Conservation (phyloP, 1,284 basidiomycete species). For the Cutaneotrichosporon dermatis region DNA sequence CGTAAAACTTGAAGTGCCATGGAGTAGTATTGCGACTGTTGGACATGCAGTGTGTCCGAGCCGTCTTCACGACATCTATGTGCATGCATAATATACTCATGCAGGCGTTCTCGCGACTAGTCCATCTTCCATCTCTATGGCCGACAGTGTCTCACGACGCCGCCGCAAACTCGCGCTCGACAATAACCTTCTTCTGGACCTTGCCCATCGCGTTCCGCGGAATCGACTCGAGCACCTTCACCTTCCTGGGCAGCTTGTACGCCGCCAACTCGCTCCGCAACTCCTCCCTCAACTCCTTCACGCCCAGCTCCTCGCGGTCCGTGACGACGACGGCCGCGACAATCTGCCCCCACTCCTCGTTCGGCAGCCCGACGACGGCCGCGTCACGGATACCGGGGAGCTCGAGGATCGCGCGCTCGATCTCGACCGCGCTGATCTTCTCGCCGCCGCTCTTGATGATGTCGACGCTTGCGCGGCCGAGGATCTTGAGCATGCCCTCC, state of each 20-base stretch:
- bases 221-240: constrained; percentile 35
- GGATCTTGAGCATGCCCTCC: constrained; percentile 29
- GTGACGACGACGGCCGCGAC: constrained; percentile 32
- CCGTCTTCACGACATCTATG: no score
- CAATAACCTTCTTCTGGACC: constrained; percentile 32
- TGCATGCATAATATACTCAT: no score
- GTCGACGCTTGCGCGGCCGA: constrained; percentile 36
- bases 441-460: constrained; percentile 45
- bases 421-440: constrained; percentile 44
- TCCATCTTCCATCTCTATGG: no score
- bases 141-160: no score
- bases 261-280: constrained; percentile 31
- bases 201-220: constrained; percentile 40
- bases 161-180: constrained; percentile 19
- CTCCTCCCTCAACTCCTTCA: constrained; percentile 25
- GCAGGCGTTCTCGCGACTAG: no score
- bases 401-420: constrained; percentile 41
- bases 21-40: no score
- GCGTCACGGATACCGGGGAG: constrained; percentile 38
- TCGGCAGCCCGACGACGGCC: constrained; percentile 42
- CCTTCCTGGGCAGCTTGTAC: constrained; percentile 40
- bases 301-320: constrained; percentile 13
- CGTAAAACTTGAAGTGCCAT: no score
- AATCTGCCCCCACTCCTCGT: constrained; percentile 45
- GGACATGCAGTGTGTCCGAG: no score